Percentiles rank a stretch among this genome's conserved stretches.
Conservation (phyloP, 345 rosid species). For the Eucalyptus tenuipes region DNA sequence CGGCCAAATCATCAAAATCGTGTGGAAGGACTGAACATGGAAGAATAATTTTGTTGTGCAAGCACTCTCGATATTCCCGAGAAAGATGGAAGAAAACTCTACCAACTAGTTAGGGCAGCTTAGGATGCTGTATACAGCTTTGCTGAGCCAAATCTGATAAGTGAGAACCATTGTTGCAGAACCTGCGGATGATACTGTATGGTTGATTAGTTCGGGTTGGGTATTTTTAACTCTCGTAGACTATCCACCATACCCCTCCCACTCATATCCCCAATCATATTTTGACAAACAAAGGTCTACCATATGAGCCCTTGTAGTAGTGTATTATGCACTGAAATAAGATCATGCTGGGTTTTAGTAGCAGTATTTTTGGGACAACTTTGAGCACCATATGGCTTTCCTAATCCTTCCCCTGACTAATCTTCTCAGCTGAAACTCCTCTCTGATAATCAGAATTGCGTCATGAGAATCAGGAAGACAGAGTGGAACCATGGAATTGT, state of each 20-base stretch:
- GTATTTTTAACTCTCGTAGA: neutral
- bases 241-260: neutral
- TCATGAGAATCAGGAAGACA: neutral
- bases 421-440: neutral
- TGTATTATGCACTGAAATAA: neutral
- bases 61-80: neutral
- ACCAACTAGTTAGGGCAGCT: neutral
- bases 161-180: neutral
- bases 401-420: neutral
- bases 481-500: neutral
- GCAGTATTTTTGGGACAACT: neutral
- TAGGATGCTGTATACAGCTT: neutral
- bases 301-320: neutral
- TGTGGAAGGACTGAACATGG: neutral
- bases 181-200: neutral
- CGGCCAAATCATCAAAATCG: neutral
- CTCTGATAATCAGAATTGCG: neutral
- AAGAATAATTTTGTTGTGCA: neutral
- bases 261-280: neutral
- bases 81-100: neutral
- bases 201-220: neutral
- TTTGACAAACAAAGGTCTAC: neutral
- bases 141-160: neutral
- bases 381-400: neutral
- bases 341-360: neutral